Evolutionary conservation across 768 basidiomycete species (phyloP), one percentile per base, ranked within the genome.

Genomic region (Paxillus involutus): DNA sequence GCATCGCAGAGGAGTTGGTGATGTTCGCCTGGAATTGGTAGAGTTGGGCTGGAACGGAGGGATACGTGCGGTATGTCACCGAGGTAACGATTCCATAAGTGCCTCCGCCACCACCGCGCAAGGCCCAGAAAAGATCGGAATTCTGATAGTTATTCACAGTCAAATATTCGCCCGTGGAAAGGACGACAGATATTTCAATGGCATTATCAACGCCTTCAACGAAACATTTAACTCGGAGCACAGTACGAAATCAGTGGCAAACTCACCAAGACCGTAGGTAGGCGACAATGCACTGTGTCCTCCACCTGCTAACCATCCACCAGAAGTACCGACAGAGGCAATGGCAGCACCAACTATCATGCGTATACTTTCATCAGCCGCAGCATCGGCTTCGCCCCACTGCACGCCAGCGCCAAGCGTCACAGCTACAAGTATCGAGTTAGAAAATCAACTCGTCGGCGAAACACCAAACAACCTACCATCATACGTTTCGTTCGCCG

Each of bases 61-160:
- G 72, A 47, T 80, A 71, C 0, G 76, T 79, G 47, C 63, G 61
- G 58, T 80, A 80, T 0, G 78, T 80, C 4, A 73, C 75, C 1
- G 76, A 76, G 3, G 73, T 74, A 19, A 81, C 66, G 19, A 81
- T 67, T 10, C 77, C 80, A 49, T 68, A 81, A 2, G 76, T 80
- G 14, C 76, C 69, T 0, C 77, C 79, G 0, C 81, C 81, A 1
- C 77, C 78, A 0, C 80, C 81, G 21, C 80, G 71, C 47, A 83
- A 59, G 0, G 82, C 80, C 76, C 78, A 83, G 65, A 79, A 83
- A 5, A 83, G 71, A 50, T 82, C 77, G 3, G 65, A 13, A 54
- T 81, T 67, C 39, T 71, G 67, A 59, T 74, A 63, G 0, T 59
- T 56, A 58, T 82, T 83, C 17, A 69, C 75, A 3, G 59, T 72